phyloP scores from a whole-genome alignment of 108 stramenopile genomes.

The Conticribra weissflogii region DNA sequence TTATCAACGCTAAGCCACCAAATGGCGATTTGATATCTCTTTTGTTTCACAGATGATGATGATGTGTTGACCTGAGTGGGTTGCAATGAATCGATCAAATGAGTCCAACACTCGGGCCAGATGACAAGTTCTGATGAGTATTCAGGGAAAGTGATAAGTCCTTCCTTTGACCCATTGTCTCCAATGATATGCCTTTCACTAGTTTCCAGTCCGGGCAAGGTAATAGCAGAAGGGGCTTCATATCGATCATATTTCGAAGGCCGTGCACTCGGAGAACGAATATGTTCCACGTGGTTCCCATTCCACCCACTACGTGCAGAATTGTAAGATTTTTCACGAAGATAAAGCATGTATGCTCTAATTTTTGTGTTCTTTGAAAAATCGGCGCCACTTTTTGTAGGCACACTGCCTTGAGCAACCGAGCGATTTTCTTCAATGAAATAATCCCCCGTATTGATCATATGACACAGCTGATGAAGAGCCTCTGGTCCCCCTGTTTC shows the following conservation, averaged over 20 bases:
- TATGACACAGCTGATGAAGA: slow-evolving; percentile 59
- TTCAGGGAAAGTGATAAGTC: too few species aligned
- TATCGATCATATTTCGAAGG: slow-evolving; percentile 34
- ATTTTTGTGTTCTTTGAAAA: too few species aligned
- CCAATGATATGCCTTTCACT: too few species aligned
- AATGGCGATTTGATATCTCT: slow-evolving; percentile 46
- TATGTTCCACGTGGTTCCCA: slow-evolving; percentile 9
- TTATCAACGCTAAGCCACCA: slow-evolving; percentile 69
- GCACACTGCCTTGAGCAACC: neutral
- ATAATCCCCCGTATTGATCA: slow-evolving; percentile 42
- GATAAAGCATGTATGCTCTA: slow-evolving; percentile 41
- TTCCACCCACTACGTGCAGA: neutral
- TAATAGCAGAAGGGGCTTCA: slow-evolving; percentile 27
- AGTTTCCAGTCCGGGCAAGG: slow-evolving; percentile 8
- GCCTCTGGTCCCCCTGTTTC: slow-evolving; percentile 67
- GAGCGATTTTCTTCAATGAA: neutral
- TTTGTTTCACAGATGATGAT: neutral
- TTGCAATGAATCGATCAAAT: slow-evolving; percentile 45
- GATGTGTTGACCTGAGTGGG: neutral
- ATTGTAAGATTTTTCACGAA: slow-evolving; percentile 20
- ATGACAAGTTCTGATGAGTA: slow-evolving; percentile 38
- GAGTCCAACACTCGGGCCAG: slow-evolving; percentile 67
- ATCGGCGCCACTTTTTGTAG: too few species aligned
- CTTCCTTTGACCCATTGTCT: too few species aligned
- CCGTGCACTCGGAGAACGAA: slow-evolving; percentile 3